Evolutionary conservation across 1,284 basidiomycete species (phyloP), one percentile per base, ranked within the genome.

Genomic region (Ganoderma lingzhi): DNA sequence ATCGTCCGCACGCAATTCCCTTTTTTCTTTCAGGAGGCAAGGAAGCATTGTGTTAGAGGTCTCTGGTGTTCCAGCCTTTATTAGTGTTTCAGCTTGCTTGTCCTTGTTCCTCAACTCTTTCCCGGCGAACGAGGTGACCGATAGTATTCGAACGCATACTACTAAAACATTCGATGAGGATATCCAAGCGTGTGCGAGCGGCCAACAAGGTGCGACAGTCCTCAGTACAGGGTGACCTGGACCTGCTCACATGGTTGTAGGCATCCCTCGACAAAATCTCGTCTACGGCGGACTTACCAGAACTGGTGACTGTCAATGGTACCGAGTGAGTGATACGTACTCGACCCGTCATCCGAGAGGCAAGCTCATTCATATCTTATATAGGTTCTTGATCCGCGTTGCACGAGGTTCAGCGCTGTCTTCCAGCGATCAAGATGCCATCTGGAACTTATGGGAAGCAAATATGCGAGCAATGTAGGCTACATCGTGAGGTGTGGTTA

Each of bases 401-500:
- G 60, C 76, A 30, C 76, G 76, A 23, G 74, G 86, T 2, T 74
- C 78, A 17, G 82, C 86, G 17, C 70, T 92, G 42, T 73, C 78
- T 23, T 71, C 80, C 1, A 68, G 71, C 28, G 80, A 86, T 51
- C 82, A 83, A 35, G 76, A 80, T 10, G 73, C 76, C 6, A 82
- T 92, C 61, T 93, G 89, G 90, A 64, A 71, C 0, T 76, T 91
- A 2, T 84, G 32, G n/a, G 61, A 65, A 19, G 41, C 64, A 4
- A 69, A 69, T 30, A 69, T 69, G 68, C 51, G 64, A 8, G 30
- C 59, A 23, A 53, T 69, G 68, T 69, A 23, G 0, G 67, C 23
- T 12, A 35, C 32, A 39, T 39, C 9, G 8, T 23, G 9, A n/a
- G 32, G 19, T 32, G 8, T 17, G 41, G 39, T 19, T 2, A 28